Evolutionary conservation across 2,329 filamentous ascomycete species (phyloP).

Genomic region (Sporothrix globosa): DNA sequence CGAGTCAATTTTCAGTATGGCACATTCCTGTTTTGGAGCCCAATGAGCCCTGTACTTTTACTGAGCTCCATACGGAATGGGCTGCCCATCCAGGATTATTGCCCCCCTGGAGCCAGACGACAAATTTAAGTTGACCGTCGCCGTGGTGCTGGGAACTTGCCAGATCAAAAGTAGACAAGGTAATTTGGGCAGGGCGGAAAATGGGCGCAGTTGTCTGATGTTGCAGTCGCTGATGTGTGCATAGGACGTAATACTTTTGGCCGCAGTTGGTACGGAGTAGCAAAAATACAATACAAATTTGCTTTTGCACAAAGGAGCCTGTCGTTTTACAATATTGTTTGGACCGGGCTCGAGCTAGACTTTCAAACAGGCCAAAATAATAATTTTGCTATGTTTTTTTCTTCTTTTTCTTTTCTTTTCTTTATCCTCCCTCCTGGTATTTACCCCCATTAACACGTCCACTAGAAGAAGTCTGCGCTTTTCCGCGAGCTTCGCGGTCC

Average conservation of each 20-base stretch:
- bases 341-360: background rate
- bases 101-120: background rate
- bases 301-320: background rate
- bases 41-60: background rate
- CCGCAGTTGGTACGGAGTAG: background rate
- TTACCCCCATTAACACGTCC: too few species aligned
- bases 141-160: conserved; percentile 16
- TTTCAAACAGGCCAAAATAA: background rate
- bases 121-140: conserved; percentile 18
- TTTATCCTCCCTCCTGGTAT: too few species aligned
- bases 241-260: background rate
- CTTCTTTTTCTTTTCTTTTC: background rate
- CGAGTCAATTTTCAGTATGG: background rate
- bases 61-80: conserved; percentile 6
- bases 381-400: background rate
- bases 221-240: conserved; percentile 11
- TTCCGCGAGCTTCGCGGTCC: background rate
- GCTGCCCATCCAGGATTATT: background rate
- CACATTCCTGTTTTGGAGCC: background rate
- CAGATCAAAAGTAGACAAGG: background rate
- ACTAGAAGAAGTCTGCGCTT: background rate
- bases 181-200: background rate
- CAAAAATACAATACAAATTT: background rate
- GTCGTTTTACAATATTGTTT: background rate
- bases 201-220: background rate